Percentiles rank a stretch among this genome's conserved stretches.
Evolutionary conservation across 192 early-diverging fungal genomes (phyloP).

Genomic region (Funneliformis mosseae): DNA sequence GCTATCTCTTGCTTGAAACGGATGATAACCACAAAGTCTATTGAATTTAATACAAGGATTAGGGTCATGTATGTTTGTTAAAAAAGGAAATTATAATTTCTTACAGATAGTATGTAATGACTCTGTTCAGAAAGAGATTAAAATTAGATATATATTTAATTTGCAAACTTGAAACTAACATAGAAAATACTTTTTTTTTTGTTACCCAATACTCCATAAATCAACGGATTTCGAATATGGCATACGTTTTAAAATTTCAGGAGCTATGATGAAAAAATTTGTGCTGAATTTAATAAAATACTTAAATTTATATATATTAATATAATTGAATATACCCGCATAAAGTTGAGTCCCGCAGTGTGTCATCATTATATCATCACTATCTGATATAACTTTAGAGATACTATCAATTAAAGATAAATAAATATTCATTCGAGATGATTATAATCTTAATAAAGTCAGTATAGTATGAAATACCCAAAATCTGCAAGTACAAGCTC

Average conservation of each 20-base stretch:
- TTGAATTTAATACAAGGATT: slow-evolving; percentile 1
- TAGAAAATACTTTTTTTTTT: slow-evolving; percentile 7
- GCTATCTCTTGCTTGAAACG: slow-evolving; percentile 69
- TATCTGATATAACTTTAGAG: slow-evolving; percentile 62
- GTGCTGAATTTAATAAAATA: not conserved
- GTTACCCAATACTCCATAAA: slow-evolving; percentile 89
- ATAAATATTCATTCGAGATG: not conserved
- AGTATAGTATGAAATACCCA: slow-evolving; percentile 50
- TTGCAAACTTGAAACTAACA: not conserved
- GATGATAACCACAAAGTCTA: slow-evolving; percentile 79
- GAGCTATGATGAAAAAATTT: slow-evolving; percentile 54
- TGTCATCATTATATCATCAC: slow-evolving; percentile 70
- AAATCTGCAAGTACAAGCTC: slow-evolving; percentile 87
- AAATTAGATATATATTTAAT: not conserved
- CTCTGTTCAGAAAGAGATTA: slow-evolving; percentile 43
- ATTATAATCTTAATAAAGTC: not conserved
- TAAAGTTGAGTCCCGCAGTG: slow-evolving; percentile 88
- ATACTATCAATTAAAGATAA: slow-evolving; percentile 48
- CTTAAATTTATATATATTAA: not conserved
- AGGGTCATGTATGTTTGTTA: not conserved
- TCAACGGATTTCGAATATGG: slow-evolving; percentile 91
- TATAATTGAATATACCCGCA: slow-evolving; percentile 41
- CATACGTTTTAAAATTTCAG: slow-evolving; percentile 81
- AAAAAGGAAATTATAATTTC: slow-evolving; percentile 14
- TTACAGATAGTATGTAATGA: slow-evolving; percentile 87